phyloP scores from a whole-genome alignment of 768 basidiomycete genomes.

The Pleurotus cornucopiae region DNA sequence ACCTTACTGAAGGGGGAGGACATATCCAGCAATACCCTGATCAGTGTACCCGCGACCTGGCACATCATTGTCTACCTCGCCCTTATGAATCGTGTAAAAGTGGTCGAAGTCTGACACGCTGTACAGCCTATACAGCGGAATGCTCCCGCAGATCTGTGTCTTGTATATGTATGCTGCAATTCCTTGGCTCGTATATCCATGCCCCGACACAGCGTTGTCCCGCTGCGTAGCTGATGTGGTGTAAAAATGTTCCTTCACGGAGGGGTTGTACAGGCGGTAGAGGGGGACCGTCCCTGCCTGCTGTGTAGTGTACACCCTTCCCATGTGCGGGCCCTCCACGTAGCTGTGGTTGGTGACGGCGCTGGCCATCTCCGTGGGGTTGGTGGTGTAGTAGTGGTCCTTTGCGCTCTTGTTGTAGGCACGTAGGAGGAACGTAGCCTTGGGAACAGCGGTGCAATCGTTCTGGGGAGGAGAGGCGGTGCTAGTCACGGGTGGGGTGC shows the following conservation, averaged over 20 bases:
- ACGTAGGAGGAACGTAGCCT: neutral
- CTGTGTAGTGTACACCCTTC: conserved; percentile 7
- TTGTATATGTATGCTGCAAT: conserved; percentile 10
- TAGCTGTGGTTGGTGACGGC: neutral
- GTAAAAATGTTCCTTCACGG: conserved; percentile 11
- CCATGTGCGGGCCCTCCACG: neutral
- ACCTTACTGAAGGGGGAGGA: neutral
- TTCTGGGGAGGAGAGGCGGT: neutral
- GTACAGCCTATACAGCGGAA: neutral
- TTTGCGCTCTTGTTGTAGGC: neutral
- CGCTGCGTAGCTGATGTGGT: conserved; percentile 9
- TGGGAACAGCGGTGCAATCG: neutral
- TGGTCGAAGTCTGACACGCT: neutral
- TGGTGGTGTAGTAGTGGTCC: conserved; percentile 4
- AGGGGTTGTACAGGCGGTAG: conserved; percentile 11
- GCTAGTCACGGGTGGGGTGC: no score
- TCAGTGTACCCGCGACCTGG: neutral
- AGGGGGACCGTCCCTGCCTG: conserved; percentile 10
- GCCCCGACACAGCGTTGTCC: neutral
- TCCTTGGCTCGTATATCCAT: conserved; percentile 7
- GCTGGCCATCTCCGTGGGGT: neutral
- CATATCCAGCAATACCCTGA: neutral
- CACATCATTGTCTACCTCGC: neutral
- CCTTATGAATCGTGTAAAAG: neutral
- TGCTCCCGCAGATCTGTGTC: neutral